A percentile compares a stretch with the other conserved stretches of the same genome.
Evolutionary conservation across 129 eudicot species (phyloP).

Genomic region (Pulicaria dysenterica): DNA sequence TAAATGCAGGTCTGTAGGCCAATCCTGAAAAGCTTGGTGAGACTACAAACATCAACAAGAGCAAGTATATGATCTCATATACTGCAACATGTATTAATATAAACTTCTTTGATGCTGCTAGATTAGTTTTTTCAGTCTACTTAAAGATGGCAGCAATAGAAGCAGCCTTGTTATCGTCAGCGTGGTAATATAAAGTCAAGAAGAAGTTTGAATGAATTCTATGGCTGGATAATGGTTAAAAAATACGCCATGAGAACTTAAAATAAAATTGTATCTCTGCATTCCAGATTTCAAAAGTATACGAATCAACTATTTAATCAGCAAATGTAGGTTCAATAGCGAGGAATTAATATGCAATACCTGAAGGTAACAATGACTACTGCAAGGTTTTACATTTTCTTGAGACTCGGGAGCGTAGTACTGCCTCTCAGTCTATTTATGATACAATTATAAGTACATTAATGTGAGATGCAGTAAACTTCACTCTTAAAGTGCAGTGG

Average conservation of each 20-base stretch:
- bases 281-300: neutral
- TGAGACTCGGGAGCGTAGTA: conserved; percentile 54
- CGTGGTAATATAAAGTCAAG: neutral
- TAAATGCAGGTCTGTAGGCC: neutral
- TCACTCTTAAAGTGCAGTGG: conserved; percentile 21
- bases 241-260: neutral
- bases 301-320: neutral
- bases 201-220: neutral
- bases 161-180: neutral
- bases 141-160: neutral
- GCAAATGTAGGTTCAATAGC: neutral
- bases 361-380: conserved; percentile 79
- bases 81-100: neutral
- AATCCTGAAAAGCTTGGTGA: neutral
- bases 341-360: conserved; percentile 37
- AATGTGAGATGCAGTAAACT: conserved; percentile 24
- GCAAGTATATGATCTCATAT: neutral
- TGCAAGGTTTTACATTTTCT: conserved; percentile 72
- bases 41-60: conserved; percentile 3
- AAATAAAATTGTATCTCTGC: neutral
- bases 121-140: neutral
- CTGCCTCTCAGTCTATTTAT: conserved; percentile 72
- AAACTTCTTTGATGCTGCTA: neutral
- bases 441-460: conserved; percentile 29
- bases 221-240: neutral